phyloP scores from a whole-genome alignment of 1,139 yeast species.

The Spathaspora jeffriesii region DNA sequence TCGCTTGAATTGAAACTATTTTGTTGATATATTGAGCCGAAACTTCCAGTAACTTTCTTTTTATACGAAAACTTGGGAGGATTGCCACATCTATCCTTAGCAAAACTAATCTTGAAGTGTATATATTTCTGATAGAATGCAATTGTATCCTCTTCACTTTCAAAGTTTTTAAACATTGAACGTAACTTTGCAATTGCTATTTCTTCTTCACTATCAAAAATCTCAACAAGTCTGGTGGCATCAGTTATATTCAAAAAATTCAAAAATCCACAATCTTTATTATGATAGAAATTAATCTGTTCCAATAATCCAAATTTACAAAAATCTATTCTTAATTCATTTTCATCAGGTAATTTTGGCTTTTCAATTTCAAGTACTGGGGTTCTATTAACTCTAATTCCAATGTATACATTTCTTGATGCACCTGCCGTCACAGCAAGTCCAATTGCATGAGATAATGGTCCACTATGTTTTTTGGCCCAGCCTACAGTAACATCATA shows the following conservation, averaged over 20 bases:
- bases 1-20: slow-evolving; percentile 11
- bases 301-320: slow-evolving; percentile 42
- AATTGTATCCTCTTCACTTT: slow-evolving; percentile 22
- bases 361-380: slow-evolving; percentile 12
- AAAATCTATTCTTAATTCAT: slow-evolving; percentile 41
- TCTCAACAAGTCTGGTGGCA: slow-evolving; percentile 37
- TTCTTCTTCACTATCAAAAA: slow-evolving; percentile 25
- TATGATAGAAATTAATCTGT: slow-evolving; percentile 47
- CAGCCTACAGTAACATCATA: slow-evolving; percentile 46
- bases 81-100: slow-evolving; percentile 50
- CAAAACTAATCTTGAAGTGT: slow-evolving; percentile 43
- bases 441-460: slow-evolving; percentile 36
- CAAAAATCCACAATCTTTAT: slow-evolving; percentile 47
- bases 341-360: slow-evolving; percentile 37
- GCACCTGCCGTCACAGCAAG: slow-evolving; percentile 52
- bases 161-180: slow-evolving; percentile 14
- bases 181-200: slow-evolving; percentile 10
- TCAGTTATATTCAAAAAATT: slow-evolving; percentile 42
- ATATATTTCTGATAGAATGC: slow-evolving; percentile 40
- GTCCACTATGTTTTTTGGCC: slow-evolving; percentile 49
- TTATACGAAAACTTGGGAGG: slow-evolving; percentile 46
- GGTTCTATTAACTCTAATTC: slow-evolving; percentile 31
- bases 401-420: slow-evolving; percentile 49
- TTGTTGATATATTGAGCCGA: slow-evolving; percentile 13
- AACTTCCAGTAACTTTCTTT: slow-evolving; percentile 20